Evolutionary conservation across 768 basidiomycete species (phyloP), one percentile per base, ranked within the genome.

Genomic region (Rubroboletus satanas): DNA sequence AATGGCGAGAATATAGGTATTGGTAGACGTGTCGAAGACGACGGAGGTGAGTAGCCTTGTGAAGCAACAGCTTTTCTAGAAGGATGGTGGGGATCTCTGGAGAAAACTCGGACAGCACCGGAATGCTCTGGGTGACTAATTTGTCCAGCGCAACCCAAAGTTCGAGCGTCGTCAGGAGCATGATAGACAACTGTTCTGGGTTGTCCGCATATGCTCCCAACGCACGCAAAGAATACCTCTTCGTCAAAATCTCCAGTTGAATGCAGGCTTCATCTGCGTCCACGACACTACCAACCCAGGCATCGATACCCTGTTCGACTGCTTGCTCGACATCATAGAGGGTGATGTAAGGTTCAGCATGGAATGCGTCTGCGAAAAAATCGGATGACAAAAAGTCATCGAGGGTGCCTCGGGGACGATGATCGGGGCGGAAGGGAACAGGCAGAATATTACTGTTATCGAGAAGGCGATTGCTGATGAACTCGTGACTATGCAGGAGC

Each of bases 171-270:
- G 67, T 69, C 44, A 83, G 61, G 39, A 82, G 56, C 72, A 82
- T 77, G 2, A 75, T 50, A 0, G 79, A 80, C 5, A 67, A 37
- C 31, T 68, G 59, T 46, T 80, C 77, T 2, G 77, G 73, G 31
- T 71, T 76, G 11, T 57, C 56, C 10, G 48, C 36, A 43, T 77
- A 78, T 2, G 49, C 51, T 0, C 9, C 18, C 32, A 39, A 26
- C 0, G 78, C 71, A 0, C 65, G 42, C 1, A 56, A 57, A 1
- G 64, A 63, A 41, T 78, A 74, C 5, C 55, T 43, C n/a, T 47
- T 46, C 10, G 67, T 68, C 33, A 67, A 68, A 0, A 59, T 42
- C 51, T 63, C 68, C 11, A 69, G 55, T 8, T 50, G 33, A 7
- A 45, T 35, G 2, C 68, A 69, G 4, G 63, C 65, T 11, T 49